Evolutionary conservation across 1,139 yeast genomes (phyloP).

Genomic region (Saccharomyces hybrid): DNA sequence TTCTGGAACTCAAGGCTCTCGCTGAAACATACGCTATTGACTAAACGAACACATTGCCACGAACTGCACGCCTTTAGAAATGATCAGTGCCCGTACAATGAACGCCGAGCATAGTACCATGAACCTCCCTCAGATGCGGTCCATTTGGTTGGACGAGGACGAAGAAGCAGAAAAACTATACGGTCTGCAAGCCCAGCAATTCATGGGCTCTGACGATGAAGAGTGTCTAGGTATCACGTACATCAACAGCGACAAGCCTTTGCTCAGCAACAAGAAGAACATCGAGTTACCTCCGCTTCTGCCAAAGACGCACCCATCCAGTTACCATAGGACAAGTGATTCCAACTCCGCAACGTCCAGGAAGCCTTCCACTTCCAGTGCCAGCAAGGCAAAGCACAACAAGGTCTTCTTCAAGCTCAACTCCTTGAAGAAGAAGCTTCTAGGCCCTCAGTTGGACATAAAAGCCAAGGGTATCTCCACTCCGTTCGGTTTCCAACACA

Average conservation of each 20-base stretch:
- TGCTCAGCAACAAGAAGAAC: conserved; percentile 26
- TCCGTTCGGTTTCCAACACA: conserved; percentile 30
- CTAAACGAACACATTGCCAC: background rate
- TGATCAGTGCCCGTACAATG: background rate
- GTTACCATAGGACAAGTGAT: background rate
- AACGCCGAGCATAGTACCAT: background rate
- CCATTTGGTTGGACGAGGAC: conserved; percentile 38
- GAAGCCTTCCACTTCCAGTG: background rate
- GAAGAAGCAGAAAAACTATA: conserved; percentile 30
- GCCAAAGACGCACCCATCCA: conserved; percentile 16
- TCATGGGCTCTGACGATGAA: conserved; percentile 10
- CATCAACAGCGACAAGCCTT: conserved; percentile 31
- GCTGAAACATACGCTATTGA: background rate
- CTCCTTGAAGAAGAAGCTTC: background rate
- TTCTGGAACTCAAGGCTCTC: background rate
- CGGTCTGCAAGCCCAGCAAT: conserved; percentile 4
- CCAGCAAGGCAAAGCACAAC: conserved; percentile 9
- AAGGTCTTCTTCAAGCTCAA: background rate
- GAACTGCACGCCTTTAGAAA: background rate
- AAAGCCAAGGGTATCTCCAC: conserved; percentile 15
- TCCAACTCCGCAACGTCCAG: conserved; percentile 1
- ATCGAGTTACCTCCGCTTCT: conserved; percentile 30
- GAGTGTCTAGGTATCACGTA: conserved; percentile 24
- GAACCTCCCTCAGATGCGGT: conserved; percentile 31
- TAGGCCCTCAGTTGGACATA: conserved; percentile 5